Evolutionary conservation across 257 asterid species (phyloP).

Genomic region (Paraleonurus japonicus): DNA sequence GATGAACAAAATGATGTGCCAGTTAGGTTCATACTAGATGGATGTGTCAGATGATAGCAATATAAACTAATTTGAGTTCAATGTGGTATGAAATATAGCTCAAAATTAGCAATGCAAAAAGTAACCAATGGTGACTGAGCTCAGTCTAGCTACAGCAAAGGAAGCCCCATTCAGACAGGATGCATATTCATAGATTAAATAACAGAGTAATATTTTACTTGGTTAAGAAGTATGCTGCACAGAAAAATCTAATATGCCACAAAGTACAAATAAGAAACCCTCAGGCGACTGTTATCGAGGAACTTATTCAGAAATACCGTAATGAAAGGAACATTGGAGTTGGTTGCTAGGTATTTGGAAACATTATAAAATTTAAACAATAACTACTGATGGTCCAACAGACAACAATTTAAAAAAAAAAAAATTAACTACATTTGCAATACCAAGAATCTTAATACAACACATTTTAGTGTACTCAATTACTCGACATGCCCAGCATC

Average conservation of each 20-base stretch:
- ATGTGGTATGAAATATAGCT: neutral
- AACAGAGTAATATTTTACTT: neutral
- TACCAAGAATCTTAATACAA: neutral
- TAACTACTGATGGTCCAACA: neutral
- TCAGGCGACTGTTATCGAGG: neutral
- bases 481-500: neutral
- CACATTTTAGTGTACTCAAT: neutral
- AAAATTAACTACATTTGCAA: neutral
- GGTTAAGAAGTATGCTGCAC: conserved; percentile 5
- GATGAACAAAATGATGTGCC: conserved; percentile 19
- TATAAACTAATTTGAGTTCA: conserved; percentile 15
- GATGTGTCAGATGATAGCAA: neutral
- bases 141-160: conserved; percentile 8
- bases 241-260: neutral
- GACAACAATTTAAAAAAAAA: too few relatives aligned
- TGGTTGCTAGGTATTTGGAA: neutral
- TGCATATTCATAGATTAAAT: neutral
- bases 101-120: conserved; percentile 20
- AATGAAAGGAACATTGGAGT: neutral
- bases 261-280: conserved; percentile 1
- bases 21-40: conserved; percentile 1
- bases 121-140: conserved; percentile 9
- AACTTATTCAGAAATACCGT: neutral
- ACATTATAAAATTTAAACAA: neutral
- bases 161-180: conserved; percentile 4